These are phyloP conservation scores for Hirschioporus abietinus DNA, from an alignment of 768 basidiomycete species.

Conservation along the genomic window DNA sequence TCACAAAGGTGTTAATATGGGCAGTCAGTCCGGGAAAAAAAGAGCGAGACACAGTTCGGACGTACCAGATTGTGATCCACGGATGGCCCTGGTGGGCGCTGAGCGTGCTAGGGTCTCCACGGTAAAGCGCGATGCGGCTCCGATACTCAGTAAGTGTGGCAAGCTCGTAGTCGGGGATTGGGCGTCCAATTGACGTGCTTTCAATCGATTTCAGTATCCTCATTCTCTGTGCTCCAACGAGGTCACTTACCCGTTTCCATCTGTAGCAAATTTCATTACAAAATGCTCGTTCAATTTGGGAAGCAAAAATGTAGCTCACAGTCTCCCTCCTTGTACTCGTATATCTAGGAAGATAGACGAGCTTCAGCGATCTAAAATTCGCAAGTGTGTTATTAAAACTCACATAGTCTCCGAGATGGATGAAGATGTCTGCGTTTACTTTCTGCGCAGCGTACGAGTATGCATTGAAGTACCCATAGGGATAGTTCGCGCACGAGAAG, in stretches of 20 bases:
- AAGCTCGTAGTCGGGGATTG: slow-evolving; percentile 23
- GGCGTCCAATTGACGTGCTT: slow-evolving; percentile 18
- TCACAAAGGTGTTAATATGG: no score
- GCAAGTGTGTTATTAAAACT: background rate
- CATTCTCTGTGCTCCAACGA: background rate
- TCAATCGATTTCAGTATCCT: background rate
- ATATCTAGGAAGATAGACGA: slow-evolving; percentile 4
- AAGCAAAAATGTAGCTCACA: background rate
- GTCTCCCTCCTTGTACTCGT: slow-evolving; percentile 4
- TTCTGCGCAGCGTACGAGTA: slow-evolving; percentile 19
- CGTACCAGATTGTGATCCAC: slow-evolving; percentile 16
- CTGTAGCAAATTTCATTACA: slow-evolving; percentile 11
- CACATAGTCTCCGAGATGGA: slow-evolving; percentile 24
- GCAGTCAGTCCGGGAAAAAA: background rate
- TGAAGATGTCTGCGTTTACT: slow-evolving; percentile 18
- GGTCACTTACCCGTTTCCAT: slow-evolving; percentile 12
- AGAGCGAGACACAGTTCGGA: slow-evolving; percentile 6
- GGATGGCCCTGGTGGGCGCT: slow-evolving; percentile 20
- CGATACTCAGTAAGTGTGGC: slow-evolving; percentile 20
- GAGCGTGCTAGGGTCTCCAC: slow-evolving; percentile 19
- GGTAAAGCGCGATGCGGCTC: slow-evolving; percentile 15
- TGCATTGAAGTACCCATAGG: slow-evolving; percentile 24
- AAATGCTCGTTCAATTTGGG: background rate
- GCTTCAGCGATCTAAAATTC: background rate
- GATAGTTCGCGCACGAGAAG: slow-evolving; percentile 23